Base-by-base conservation (phyloP, 805 yeast species). In the Pichia cephalocereana region DNA sequence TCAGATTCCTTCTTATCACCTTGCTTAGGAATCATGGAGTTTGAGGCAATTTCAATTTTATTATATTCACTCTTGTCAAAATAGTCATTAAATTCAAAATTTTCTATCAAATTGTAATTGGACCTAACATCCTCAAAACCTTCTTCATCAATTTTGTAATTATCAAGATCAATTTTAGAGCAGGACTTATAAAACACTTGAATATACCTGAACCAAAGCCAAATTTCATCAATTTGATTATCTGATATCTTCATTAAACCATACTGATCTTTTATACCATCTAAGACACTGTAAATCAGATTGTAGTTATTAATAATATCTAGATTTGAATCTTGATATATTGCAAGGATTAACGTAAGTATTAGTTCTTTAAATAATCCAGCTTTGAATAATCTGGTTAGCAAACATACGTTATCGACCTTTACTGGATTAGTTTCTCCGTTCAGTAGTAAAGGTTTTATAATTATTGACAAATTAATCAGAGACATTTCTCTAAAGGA, bases 111-210 rank as follows among this genome's bases (percentile, higher is more conserved):
- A 45, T 65, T 62, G 45, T 63, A 64, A 43, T 58, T 58, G 1
- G 59, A 50, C 26, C 57, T 55, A 1, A 65, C 41, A 54, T 76
- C 82, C 50, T 69, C 70, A 53, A 73, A 75, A n/a, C 72, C 70
- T 37, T 59, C 63, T 11, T 65, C 70, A 32, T 57, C 53, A n/a
- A 77, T 70, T 26, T 67, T 55, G 56, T 76, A 77, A 54, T 75
- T 73, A 51, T 69, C 67, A 14, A 67, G 55, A 54, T 74, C 77
- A 38, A 77, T 71, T 1, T 74, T 65, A 39, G 76, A 75, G 2
- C 82, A 75, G 12, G 79, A 70, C 49, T 64, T 70, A 56, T 64
- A 77, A 46, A 73, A 69, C 15, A 69, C 55, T 51, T 63, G 56
- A 52, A 67, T 53, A 43, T 62, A 53, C 59, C 65, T 49, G 52